Evolutionary conservation across 2,329 filamentous ascomycete genomes (phyloP).

Genomic region (Talaromyces albobiverticillius): DNA sequence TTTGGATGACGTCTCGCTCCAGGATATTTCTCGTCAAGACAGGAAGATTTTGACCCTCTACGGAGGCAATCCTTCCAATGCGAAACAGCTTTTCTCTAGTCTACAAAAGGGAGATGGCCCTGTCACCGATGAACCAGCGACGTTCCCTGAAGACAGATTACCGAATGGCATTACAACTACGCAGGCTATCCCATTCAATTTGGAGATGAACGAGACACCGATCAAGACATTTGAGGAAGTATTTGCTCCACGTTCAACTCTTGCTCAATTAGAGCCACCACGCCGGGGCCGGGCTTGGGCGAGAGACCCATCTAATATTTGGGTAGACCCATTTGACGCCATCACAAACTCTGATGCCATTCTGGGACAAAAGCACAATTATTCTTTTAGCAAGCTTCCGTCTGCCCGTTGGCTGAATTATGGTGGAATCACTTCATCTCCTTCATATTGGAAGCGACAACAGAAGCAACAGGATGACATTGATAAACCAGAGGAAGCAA

Average conservation of each 20-base stretch:
- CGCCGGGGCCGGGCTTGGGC: constrained; percentile 32
- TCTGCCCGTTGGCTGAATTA: constrained; percentile 45
- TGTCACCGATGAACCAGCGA: constrained; percentile 30
- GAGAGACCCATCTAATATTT: constrained; percentile 31
- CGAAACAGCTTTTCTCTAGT: constrained; percentile 83
- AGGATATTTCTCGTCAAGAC: constrained; percentile 36
- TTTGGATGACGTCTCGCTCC: constrained; percentile 29
- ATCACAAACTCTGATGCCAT: constrained; percentile 32
- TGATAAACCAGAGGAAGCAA: constrained; percentile 21
- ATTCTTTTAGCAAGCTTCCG: constrained; percentile 38
- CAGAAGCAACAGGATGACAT: constrained; percentile 28
- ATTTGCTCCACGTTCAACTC: constrained; percentile 38
- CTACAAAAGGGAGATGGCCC: constrained; percentile 55
- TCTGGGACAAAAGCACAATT: constrained; percentile 37
- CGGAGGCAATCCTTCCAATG: constrained; percentile 65
- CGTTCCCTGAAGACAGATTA: constrained; percentile 62
- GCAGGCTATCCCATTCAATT: constrained; percentile 57
- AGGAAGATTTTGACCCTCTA: constrained; percentile 70
- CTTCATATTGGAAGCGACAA: constrained; percentile 37
- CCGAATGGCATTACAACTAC: constrained; percentile 73
- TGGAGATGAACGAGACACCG: constrained; percentile 25
- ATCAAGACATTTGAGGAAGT: constrained; percentile 44
- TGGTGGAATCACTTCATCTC: constrained; percentile 35
- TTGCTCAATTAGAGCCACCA: constrained; percentile 41
- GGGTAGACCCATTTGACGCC: constrained; percentile 42